Conservation (phyloP, 176 grass and related monocot genomes). For the Stipa capillata region DNA sequence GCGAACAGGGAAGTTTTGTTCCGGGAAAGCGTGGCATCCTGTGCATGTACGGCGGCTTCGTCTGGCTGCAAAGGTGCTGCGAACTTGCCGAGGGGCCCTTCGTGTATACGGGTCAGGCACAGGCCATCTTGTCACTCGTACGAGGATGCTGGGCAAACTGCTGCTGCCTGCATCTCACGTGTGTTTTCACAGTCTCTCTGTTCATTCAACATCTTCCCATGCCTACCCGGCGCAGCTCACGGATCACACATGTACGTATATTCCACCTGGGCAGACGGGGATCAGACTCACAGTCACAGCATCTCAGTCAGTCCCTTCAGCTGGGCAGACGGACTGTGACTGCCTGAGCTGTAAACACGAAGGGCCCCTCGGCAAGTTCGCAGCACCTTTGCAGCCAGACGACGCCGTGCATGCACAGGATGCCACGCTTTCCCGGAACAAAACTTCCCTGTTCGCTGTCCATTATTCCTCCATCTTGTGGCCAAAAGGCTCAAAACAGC, state of each 20-base stretch:
- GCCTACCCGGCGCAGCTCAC: no score
- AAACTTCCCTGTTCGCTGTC: background rate
- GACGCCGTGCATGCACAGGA: background rate
- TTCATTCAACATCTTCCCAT: no score
- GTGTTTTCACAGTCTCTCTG: background rate
- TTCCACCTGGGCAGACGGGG: no score
- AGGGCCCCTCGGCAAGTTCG: no score
- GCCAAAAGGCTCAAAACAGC: background rate
- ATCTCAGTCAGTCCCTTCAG: no score
- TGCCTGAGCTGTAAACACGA: background rate
- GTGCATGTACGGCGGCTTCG: background rate
- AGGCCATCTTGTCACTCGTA: no score
- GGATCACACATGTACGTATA: no score
- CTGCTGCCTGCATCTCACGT: background rate
- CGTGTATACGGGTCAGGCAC: background rate
- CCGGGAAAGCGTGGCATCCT: slow-evolving; percentile 4
- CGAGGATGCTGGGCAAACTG: background rate
- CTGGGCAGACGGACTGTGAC: no score
- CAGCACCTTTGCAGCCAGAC: background rate
- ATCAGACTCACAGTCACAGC: no score
- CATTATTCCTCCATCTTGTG: background rate
- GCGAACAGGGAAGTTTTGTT: background rate
- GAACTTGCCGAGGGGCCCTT: no score
- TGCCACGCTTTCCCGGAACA: background rate
- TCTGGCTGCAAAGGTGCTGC: background rate